Conservation (phyloP, 495 filamentous ascomycete genomes). For the Xylaria curta region DNA sequence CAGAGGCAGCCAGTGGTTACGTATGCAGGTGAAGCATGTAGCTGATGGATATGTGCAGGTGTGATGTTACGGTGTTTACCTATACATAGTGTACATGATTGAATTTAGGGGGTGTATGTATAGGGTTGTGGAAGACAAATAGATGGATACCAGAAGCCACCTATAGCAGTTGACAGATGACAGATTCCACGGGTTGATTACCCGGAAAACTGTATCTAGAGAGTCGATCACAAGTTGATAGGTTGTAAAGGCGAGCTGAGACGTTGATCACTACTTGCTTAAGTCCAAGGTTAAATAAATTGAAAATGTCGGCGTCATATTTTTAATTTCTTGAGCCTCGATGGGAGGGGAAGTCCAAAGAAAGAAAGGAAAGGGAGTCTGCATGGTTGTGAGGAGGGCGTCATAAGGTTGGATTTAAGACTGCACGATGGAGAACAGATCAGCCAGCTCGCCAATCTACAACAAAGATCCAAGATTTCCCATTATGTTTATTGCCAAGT, state of each 20-base stretch:
- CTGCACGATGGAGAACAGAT: neutral
- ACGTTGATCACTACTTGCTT: neutral
- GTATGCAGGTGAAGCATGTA: slow-evolving; percentile 8
- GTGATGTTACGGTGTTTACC: slow-evolving; percentile 12
- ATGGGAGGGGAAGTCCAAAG: neutral
- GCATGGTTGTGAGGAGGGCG: neutral
- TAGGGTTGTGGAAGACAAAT: neutral
- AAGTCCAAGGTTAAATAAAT: neutral
- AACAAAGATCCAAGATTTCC: neutral
- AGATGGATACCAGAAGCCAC: neutral
- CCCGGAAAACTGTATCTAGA: neutral
- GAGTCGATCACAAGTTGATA: neutral
- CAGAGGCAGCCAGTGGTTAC: neutral
- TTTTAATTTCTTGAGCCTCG: neutral
- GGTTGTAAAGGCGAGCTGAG: neutral
- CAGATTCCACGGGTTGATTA: neutral
- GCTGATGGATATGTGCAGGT: neutral
- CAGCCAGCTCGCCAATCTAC: neutral
- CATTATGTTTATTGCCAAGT: neutral
- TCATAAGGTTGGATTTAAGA: neutral
- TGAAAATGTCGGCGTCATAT: neutral
- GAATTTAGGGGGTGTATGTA: neutral
- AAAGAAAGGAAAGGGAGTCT: neutral
- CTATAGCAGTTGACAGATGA: neutral
- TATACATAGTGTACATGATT: neutral